Percentiles rank a stretch among this genome's conserved stretches.
Conservation (phyloP, 371 early-diverging fungal species). For the Mucor racemosus region DNA sequence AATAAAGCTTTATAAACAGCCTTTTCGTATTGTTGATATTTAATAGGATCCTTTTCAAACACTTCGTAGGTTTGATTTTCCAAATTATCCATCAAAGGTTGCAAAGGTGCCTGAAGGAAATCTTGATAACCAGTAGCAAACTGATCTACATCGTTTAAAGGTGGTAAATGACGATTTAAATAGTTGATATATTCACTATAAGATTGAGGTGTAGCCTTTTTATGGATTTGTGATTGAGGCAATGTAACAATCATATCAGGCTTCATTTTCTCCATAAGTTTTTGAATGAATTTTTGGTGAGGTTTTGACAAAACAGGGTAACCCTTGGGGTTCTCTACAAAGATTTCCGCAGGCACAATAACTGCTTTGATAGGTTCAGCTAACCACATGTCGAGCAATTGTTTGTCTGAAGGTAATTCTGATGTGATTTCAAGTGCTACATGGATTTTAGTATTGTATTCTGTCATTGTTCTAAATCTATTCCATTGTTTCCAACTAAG, state of each 20-base stretch:
- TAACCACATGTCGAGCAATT: conserved; percentile 73
- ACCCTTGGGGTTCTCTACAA: conserved; percentile 78
- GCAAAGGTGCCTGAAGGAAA: conserved; percentile 85
- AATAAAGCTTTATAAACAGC: conserved; percentile 63
- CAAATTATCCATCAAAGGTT: conserved; percentile 93
- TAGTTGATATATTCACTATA: conserved; percentile 76
- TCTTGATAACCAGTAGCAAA: conserved; percentile 87
- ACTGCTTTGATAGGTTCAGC: conserved; percentile 86
- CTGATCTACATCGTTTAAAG: conserved; percentile 64
- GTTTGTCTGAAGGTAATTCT: conserved; percentile 57
- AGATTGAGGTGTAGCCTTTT: conserved; percentile 43
- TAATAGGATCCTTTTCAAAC: conserved; percentile 92
- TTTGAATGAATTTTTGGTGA: conserved; percentile 73
- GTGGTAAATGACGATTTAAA: conserved; percentile 68
- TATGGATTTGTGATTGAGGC: conserved; percentile 30
- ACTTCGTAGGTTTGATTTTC: conserved; percentile 92
- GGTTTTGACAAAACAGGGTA: conserved; percentile 85
- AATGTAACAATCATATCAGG: conserved; percentile 63
- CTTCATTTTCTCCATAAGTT: conserved; percentile 63
- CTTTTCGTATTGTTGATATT: conserved; percentile 89
- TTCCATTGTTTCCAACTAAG: conserved; percentile 72
- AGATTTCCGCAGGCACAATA: conserved; percentile 73
- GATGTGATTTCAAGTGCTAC: conserved; percentile 72
- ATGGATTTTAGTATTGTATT: conserved; percentile 55
- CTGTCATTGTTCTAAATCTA: conserved; percentile 61